phyloP scores from a whole-genome alignment of 495 filamentous ascomycete genomes.

The Penicillium egyptiacum region DNA sequence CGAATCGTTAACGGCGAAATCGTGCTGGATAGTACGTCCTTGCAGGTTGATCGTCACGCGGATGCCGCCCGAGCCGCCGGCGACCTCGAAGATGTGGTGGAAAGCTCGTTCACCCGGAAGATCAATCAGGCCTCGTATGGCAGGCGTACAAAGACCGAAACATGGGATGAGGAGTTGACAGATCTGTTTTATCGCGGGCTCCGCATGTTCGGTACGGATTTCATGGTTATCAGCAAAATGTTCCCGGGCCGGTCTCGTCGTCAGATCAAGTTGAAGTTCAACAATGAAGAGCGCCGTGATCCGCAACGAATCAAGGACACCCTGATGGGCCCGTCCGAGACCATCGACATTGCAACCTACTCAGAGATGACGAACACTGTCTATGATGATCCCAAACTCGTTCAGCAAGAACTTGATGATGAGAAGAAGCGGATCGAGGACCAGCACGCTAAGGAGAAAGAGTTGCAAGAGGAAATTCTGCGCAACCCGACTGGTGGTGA shows the following conservation, averaged over 20 bases:
- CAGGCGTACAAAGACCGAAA: slow-evolving; percentile 66
- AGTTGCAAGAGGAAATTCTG: slow-evolving; percentile 53
- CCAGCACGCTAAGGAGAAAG: slow-evolving; percentile 60
- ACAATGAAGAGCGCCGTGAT: slow-evolving; percentile 81
- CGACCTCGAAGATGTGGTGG: slow-evolving; percentile 62
- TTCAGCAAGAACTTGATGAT: slow-evolving; percentile 66
- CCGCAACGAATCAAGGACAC: slow-evolving; percentile 66
- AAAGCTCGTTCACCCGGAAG: slow-evolving; percentile 78
- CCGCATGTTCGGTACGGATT: slow-evolving; percentile 89
- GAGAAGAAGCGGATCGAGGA: slow-evolving; percentile 65
- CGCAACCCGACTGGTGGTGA: slow-evolving; percentile 40
- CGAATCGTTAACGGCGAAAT: slow-evolving; percentile 82
- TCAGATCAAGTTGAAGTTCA: slow-evolving; percentile 90
- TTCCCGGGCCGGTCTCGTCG: slow-evolving; percentile 74
- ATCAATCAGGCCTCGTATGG: slow-evolving; percentile 73
- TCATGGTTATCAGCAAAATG: slow-evolving; percentile 80
- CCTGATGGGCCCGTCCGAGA: slow-evolving; percentile 58
- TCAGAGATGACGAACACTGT: slow-evolving; percentile 59
- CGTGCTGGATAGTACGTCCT: slow-evolving; percentile 71
- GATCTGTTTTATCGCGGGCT: slow-evolving; percentile 84
- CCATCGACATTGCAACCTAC: slow-evolving; percentile 67
- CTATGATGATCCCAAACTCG: slow-evolving; percentile 53
- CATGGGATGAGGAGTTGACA: slow-evolving; percentile 76
- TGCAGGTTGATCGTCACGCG: slow-evolving; percentile 78
- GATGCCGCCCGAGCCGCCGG: slow-evolving; percentile 58